Conservation (phyloP, 495 filamentous ascomycete species). For the Cercophora newfieldiana region DNA sequence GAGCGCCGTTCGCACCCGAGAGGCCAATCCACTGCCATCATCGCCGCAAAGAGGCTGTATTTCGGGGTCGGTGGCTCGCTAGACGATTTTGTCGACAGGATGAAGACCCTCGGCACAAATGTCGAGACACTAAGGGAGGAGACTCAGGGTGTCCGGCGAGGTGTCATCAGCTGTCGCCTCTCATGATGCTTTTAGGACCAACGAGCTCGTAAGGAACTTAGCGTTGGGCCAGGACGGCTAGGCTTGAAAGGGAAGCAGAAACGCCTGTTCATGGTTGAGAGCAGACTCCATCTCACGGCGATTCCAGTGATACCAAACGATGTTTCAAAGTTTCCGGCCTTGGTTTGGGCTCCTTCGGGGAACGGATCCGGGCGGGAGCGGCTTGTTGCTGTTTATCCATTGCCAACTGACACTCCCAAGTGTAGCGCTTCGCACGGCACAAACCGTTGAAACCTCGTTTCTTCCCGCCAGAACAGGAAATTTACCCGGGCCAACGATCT, state of each 20-base stretch:
- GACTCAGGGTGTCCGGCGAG: constrained; percentile 57
- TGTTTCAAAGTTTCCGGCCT: constrained; percentile 12
- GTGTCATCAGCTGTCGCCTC: constrained; percentile 49
- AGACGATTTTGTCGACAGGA: constrained; percentile 74
- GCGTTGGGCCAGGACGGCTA: neutral
- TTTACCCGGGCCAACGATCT: constrained; percentile 12
- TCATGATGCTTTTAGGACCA: constrained; percentile 16
- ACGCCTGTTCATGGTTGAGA: neutral
- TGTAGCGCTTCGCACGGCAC: constrained; percentile 10
- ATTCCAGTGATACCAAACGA: constrained; percentile 12
- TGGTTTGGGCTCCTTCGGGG: constrained; percentile 8
- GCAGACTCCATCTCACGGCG: neutral
- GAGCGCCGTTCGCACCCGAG: constrained; percentile 44
- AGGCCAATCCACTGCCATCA: constrained; percentile 60
- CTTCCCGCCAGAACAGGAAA: neutral
- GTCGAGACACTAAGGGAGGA: constrained; percentile 65
- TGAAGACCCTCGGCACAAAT: constrained; percentile 54
- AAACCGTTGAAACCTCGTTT: constrained; percentile 20
- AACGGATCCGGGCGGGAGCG: constrained; percentile 2
- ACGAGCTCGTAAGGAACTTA: neutral
- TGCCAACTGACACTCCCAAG: neutral
- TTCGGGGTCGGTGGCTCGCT: constrained; percentile 95
- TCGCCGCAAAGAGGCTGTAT: constrained; percentile 91
- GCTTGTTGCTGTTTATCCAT: constrained; percentile 16
- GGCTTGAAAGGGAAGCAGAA: neutral